Evolutionary conservation across 73 alveolate species (phyloP).

Genomic region (Urostyla sp.): DNA sequence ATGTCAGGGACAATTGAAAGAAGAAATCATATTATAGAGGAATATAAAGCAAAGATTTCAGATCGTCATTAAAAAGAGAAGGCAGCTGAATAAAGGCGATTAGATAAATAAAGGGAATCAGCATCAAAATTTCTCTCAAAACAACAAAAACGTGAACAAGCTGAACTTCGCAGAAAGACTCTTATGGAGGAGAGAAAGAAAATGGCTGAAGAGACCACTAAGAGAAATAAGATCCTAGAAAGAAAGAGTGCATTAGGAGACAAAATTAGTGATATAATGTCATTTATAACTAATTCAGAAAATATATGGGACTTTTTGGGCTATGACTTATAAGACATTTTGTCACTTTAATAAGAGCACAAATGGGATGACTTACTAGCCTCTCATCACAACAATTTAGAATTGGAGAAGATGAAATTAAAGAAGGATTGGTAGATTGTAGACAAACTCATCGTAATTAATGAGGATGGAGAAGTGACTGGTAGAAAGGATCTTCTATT

Average conservation of each 20-base stretch:
- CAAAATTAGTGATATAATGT: constrained; percentile 41
- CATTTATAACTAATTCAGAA: constrained; percentile 36
- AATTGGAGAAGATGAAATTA: constrained; percentile 10
- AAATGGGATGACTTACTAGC: too few relatives aligned
- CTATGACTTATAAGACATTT: too few relatives aligned
- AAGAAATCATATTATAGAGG: constrained; percentile 35
- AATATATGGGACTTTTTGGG: constrained; percentile 51
- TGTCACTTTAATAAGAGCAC: too few relatives aligned
- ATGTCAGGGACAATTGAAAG: constrained; percentile 51
- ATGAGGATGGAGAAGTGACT: constrained; percentile 20
- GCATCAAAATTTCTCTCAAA: constrained; percentile 29
- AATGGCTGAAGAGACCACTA: constrained; percentile 8
- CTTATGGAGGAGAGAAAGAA: constrained; percentile 32
- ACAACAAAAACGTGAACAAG: constrained; percentile 21
- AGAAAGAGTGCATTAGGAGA: constrained; percentile 45
- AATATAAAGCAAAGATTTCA: background rate
- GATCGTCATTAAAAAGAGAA: constrained; percentile 45
- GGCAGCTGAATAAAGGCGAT: constrained; percentile 52
- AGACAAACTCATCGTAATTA: constrained; percentile 13
- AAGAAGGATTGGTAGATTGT: constrained; percentile 34
- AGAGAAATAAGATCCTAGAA: constrained; percentile 6
- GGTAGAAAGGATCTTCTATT: constrained; percentile 4
- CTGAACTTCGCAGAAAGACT: constrained; percentile 24
- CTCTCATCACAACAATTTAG: constrained; percentile 29
- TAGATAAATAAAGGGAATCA: constrained; percentile 12